Percentiles rank a stretch among this genome's conserved stretches.
Evolutionary conservation across 2,329 filamentous ascomycete species (phyloP).

Genomic region (Sporothrix inflata): DNA sequence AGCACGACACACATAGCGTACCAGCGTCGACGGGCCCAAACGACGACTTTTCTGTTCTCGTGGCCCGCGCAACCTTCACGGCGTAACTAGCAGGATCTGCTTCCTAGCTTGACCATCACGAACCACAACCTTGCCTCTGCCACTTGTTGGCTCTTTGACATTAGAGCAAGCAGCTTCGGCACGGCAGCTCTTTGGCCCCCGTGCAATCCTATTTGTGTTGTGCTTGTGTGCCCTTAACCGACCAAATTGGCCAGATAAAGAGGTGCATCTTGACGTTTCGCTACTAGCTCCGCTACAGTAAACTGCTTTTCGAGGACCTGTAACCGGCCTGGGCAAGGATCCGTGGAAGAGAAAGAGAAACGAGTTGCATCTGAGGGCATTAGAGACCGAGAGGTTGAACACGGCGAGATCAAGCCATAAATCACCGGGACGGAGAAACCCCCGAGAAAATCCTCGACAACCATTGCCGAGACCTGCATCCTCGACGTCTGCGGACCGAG

Average conservation of each 20-base stretch:
- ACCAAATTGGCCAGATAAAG: background rate
- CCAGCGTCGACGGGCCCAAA: background rate
- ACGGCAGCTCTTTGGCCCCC: background rate
- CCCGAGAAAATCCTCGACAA: too few relatives aligned
- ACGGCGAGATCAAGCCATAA: background rate
- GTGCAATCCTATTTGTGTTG: background rate
- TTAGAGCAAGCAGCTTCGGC: background rate
- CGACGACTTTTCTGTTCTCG: background rate
- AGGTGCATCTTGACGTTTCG: slow-evolving; percentile 5
- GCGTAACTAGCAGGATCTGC: background rate
- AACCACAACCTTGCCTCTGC: background rate
- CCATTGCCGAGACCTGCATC: background rate
- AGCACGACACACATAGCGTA: background rate
- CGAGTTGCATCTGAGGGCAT: background rate
- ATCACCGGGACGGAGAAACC: background rate
- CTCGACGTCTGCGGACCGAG: slow-evolving; percentile 12
- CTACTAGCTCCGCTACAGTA: slow-evolving; percentile 20
- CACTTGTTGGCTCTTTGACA: background rate
- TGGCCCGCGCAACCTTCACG: background rate
- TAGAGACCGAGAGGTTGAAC: background rate
- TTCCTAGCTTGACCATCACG: background rate
- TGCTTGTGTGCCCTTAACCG: background rate
- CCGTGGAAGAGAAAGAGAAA: background rate
- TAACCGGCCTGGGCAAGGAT: slow-evolving; percentile 20
- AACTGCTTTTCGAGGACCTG: slow-evolving; percentile 15